Conservation (phyloP, 169 alveolate genomes). For the Plasmodium vinckei region DNA sequence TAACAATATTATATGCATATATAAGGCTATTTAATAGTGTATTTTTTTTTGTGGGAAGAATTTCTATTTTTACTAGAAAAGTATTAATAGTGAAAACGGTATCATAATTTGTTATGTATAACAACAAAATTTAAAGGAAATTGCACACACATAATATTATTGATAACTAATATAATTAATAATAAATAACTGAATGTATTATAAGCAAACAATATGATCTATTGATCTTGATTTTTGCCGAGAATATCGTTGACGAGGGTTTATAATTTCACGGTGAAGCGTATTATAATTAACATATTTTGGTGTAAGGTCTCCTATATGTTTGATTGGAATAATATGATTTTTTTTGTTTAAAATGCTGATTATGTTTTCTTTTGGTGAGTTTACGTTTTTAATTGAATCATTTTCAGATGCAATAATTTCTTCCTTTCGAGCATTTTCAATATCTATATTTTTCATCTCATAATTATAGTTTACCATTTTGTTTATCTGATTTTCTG, state of each 20-base stretch:
- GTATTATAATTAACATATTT: conserved; percentile 69
- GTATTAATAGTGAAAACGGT: too few relatives aligned
- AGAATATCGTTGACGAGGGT: conserved; percentile 52
- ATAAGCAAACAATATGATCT: conserved; percentile 67
- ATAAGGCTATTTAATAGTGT: too few relatives aligned
- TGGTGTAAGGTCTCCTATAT: conserved; percentile 30
- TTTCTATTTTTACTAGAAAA: too few relatives aligned
- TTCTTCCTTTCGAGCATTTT: conserved; percentile 8
- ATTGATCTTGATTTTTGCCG: conserved; percentile 47
- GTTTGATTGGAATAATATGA: conserved; percentile 26
- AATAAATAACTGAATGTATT: not conserved
- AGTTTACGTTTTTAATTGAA: not conserved
- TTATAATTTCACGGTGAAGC: conserved; percentile 65
- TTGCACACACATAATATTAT: not conserved
- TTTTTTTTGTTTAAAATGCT: conserved; percentile 36
- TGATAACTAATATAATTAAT: not conserved
- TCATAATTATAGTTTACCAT: conserved; percentile 28
- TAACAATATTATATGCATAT: too few relatives aligned
- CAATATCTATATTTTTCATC: conserved; percentile 18
- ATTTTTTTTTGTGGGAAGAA: too few relatives aligned
- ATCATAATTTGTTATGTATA: too few relatives aligned
- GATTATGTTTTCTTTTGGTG: conserved; percentile 27
- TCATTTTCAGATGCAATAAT: not conserved
- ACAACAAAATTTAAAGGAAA: too few relatives aligned
- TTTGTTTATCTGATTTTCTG: conserved; percentile 23